Percentiles rank a stretch among this genome's conserved stretches.
phyloP scores from a whole-genome alignment of 192 early-diverging fungal species.

The Entomortierella beljakovae region DNA sequence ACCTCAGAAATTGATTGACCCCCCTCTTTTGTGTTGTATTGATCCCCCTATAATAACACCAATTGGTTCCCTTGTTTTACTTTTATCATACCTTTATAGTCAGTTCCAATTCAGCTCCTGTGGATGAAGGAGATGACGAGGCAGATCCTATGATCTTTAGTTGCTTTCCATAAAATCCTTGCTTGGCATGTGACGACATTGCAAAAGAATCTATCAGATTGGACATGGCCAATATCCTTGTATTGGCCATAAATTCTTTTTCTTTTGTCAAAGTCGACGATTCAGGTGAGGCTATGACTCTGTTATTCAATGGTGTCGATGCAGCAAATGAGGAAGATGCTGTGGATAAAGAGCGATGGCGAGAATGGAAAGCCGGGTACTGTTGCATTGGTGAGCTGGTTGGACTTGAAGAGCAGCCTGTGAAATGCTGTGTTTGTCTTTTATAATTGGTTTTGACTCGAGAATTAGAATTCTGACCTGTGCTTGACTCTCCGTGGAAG shows the following conservation, averaged over 20 bases:
- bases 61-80: background rate
- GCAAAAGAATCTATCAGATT: conserved; percentile 43
- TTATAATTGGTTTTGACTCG: background rate
- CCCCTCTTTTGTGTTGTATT: background rate
- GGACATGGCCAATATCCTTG: conserved; percentile 43
- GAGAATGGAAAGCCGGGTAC: background rate
- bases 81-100: conserved; percentile 28
- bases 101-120: conserved; percentile 40
- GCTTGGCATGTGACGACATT: conserved; percentile 26
- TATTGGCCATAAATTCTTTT: conserved; percentile 54
- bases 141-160: conserved; percentile 39
- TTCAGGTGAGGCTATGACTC: conserved; percentile 13
- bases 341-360: conserved; percentile 25
- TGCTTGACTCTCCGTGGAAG: conserved; percentile 31
- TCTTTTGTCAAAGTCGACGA: conserved; percentile 25
- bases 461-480: background rate
- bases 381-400: background rate
- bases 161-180: conserved; percentile 52
- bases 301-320: background rate
- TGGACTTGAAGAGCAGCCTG: background rate
- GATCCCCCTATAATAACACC: background rate
- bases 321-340: conserved; percentile 11
- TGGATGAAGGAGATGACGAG: conserved; percentile 12
- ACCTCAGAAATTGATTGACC: background rate
- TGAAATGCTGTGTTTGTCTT: conserved; percentile 12